These are phyloP conservation scores for Candida nonsorbophila DNA, from an alignment of 805 yeast genomes.

Conservation along the genomic window DNA sequence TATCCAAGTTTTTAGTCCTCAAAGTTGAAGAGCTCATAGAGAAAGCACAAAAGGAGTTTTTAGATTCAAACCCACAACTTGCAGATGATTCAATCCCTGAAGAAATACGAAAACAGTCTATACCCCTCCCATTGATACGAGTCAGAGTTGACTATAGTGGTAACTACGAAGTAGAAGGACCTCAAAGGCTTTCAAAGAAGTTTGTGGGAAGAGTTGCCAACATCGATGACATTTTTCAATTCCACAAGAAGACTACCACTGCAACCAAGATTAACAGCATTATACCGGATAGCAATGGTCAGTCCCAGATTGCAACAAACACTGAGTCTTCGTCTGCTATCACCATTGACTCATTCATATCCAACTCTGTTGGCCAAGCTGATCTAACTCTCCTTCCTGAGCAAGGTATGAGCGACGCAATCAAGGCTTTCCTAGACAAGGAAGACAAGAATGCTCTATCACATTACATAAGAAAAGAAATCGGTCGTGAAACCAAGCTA, in stretches of 20 bases:
- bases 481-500: conserved; percentile 46
- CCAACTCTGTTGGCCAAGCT: conserved; percentile 56
- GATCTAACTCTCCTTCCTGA: conserved; percentile 70
- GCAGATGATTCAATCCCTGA: conserved; percentile 8
- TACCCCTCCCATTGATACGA: conserved; percentile 79
- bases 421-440: conserved; percentile 67
- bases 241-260: conserved; percentile 47
- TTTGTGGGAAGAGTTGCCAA: conserved; percentile 92
- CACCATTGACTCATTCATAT: conserved; percentile 37
- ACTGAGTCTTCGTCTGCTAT: too few relatives aligned
- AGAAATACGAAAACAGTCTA: conserved; percentile 8
- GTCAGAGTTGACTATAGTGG: conserved; percentile 85
- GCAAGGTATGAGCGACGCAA: conserved; percentile 66
- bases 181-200: conserved; percentile 80
- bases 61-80: conserved; percentile 22
- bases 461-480: conserved; percentile 54
- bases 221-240: conserved; percentile 76
- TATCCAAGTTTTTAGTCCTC: conserved; percentile 51
- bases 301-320: not conserved
- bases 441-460: conserved; percentile 74
- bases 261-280: not conserved
- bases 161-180: conserved; percentile 88
- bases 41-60: conserved; percentile 51
- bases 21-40: conserved; percentile 66
- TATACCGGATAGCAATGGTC: not conserved